A percentile compares a stretch with the other conserved stretches of the same genome.
Evolutionary conservation across 140 eudicot genomes (phyloP).

Genomic region (Cichorium intybus): DNA sequence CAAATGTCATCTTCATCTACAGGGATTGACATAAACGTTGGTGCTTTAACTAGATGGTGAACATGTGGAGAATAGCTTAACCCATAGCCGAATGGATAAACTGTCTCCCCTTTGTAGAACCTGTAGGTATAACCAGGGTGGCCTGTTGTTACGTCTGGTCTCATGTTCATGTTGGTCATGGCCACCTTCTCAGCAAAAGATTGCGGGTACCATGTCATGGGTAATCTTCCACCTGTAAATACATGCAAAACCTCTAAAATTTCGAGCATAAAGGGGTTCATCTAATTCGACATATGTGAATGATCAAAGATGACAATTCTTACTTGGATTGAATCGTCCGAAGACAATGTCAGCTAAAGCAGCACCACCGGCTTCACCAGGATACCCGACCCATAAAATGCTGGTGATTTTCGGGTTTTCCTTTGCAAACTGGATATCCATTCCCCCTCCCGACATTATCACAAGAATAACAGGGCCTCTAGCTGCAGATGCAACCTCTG

Average conservation of each 20-base stretch:
- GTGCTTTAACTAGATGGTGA: slow-evolving; percentile 20
- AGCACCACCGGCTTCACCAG: slow-evolving; percentile 47
- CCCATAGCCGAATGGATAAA: slow-evolving; percentile 50
- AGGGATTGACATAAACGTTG: slow-evolving; percentile 23
- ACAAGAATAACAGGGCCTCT: slow-evolving; percentile 46
- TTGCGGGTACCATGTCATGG: slow-evolving; percentile 40
- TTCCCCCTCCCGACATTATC: slow-evolving; percentile 40
- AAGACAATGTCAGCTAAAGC: slow-evolving; percentile 55
- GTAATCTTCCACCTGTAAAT: slow-evolving; percentile 42
- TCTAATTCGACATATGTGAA: background rate
- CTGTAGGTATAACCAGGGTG: slow-evolving; percentile 48
- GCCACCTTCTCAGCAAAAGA: slow-evolving; percentile 27
- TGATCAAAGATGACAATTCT: background rate
- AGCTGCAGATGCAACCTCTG: slow-evolving; percentile 29
- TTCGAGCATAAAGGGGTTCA: background rate
- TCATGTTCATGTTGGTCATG: slow-evolving; percentile 40
- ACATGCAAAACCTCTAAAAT: background rate
- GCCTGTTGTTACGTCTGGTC: slow-evolving; percentile 27
- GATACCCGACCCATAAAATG: slow-evolving; percentile 57
- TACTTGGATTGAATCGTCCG: slow-evolving; percentile 47
- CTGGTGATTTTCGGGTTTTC: slow-evolving; percentile 15
- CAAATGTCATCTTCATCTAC: slow-evolving; percentile 2
- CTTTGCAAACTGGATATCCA: slow-evolving; percentile 33
- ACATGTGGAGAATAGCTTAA: slow-evolving; percentile 38
- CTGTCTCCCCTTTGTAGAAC: slow-evolving; percentile 42